These are phyloP conservation scores for Aspergillus awamori DNA, from an alignment of 2,329 filamentous ascomycete species.

Conservation along the genomic window DNA sequence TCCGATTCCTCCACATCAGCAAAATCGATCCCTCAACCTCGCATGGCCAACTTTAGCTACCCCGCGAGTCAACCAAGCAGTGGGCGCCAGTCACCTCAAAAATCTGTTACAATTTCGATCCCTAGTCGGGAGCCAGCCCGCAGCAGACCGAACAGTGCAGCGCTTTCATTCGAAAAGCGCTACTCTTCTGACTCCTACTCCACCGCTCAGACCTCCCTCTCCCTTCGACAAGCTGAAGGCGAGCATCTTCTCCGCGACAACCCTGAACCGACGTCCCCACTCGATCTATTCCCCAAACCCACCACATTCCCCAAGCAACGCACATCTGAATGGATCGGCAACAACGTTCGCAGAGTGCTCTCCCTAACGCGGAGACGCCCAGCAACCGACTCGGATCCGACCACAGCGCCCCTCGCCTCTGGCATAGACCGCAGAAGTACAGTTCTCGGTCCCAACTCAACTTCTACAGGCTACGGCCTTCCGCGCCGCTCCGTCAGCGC, in stretches of 20 bases:
- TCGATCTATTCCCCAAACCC: constrained; percentile 34
- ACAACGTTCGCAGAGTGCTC: constrained; percentile 67
- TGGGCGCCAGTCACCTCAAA: constrained; percentile 31
- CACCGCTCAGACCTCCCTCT: constrained; percentile 54
- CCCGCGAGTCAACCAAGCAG: constrained; percentile 29
- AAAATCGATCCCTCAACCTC: constrained; percentile 25
- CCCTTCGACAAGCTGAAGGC: constrained; percentile 55
- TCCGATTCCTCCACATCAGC: constrained; percentile 53
- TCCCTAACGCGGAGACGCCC: constrained; percentile 44
- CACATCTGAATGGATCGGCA: constrained; percentile 70
- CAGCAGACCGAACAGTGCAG: constrained; percentile 29
- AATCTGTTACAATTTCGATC: constrained; percentile 23
- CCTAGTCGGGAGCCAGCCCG: constrained; percentile 25
- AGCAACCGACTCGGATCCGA: constrained; percentile 20
- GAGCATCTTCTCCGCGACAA: constrained; percentile 54
- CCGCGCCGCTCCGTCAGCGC: constrained; percentile 53
- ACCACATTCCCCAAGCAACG: constrained; percentile 39
- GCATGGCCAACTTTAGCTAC: constrained; percentile 23
- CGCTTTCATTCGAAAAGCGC: constrained; percentile 37
- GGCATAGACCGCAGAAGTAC: constrained; percentile 33
- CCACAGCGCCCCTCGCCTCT: constrained; percentile 27
- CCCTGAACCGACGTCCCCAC: constrained; percentile 30
- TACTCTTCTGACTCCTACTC: constrained; percentile 54
- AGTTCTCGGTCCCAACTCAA: constrained; percentile 19
- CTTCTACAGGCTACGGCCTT: constrained; percentile 16